These are phyloP conservation scores for Pseudopithomyces maydicus DNA, from an alignment of 2,329 filamentous ascomycete genomes.

Conservation along the genomic window DNA sequence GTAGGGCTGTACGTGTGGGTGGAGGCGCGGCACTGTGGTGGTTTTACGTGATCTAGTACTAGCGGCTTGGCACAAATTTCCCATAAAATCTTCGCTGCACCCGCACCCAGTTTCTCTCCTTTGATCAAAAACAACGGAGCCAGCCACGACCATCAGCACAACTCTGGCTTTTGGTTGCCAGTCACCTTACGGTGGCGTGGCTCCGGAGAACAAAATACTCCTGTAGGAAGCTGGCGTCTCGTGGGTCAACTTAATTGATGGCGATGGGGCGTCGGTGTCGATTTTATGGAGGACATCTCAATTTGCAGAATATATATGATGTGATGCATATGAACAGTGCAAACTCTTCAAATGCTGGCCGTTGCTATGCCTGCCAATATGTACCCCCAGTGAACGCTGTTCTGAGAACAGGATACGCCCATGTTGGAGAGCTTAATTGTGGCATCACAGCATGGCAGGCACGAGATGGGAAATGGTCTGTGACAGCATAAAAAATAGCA, in stretches of 20 bases:
- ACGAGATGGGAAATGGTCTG: background rate
- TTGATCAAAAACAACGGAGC: conserved; percentile 67
- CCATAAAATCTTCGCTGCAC: conserved; percentile 28
- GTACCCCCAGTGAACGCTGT: background rate
- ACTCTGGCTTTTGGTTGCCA: conserved; percentile 69
- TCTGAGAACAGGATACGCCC: too few relatives aligned
- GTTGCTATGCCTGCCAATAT: background rate
- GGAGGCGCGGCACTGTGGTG: background rate
- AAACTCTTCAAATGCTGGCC: background rate
- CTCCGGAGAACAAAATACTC: conserved; percentile 65
- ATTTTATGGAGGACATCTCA: conserved; percentile 68
- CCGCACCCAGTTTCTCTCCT: conserved; percentile 45
- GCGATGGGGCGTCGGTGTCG: conserved; percentile 74
- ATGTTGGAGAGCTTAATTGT: too few relatives aligned
- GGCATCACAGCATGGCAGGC: too few relatives aligned
- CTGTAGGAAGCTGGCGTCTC: conserved; percentile 72
- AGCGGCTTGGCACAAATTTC: conserved; percentile 11
- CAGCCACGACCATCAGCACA: conserved; percentile 71
- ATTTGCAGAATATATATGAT: background rate
- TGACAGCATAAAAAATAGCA: background rate
- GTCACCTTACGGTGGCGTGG: conserved; percentile 62
- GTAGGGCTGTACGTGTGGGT: too few relatives aligned
- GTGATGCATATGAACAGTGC: background rate
- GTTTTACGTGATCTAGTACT: background rate
- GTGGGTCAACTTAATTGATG: conserved; percentile 73